Evolutionary conservation across 2,329 filamentous ascomycete species (phyloP).

Genomic region (Anisogramma anomala): DNA sequence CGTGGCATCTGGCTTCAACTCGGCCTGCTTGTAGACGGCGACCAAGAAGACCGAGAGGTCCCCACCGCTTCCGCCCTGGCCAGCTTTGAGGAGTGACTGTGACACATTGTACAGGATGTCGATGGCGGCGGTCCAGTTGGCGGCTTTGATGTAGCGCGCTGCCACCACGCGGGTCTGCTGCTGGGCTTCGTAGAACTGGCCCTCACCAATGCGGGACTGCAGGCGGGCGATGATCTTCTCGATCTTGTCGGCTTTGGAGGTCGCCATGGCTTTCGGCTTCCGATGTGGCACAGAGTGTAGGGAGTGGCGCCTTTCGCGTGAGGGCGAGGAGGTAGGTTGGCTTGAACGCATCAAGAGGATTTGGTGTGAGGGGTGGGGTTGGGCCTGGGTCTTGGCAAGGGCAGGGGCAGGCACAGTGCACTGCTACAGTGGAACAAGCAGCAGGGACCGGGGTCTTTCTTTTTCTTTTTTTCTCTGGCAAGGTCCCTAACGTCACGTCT

Average conservation of each 20-base stretch:
- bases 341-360: too few species aligned
- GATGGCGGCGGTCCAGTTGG: conserved; percentile 74
- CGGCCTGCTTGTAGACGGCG: conserved; percentile 83
- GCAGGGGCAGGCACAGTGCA: neutral
- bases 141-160: conserved; percentile 79
- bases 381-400: too few species aligned
- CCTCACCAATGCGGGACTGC: conserved; percentile 55
- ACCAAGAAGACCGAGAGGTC: conserved; percentile 80
- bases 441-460: neutral
- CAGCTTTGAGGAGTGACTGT: conserved; percentile 73
- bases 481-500: conserved; percentile 3
- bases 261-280: conserved; percentile 9
- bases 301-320: too few species aligned
- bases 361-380: too few species aligned
- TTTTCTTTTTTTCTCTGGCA: too few species aligned
- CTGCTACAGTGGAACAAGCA: too few species aligned
- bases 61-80: conserved; percentile 86
- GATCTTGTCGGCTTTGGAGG: conserved; percentile 34
- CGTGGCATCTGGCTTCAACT: conserved; percentile 62
- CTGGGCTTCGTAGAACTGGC: conserved; percentile 95
- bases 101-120: conserved; percentile 80
- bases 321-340: neutral
- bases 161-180: conserved; percentile 95
- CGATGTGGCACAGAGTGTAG: too few species aligned
- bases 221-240: conserved; percentile 52